Evolutionary conservation across 805 yeast species (phyloP).

Genomic region (Barnettozyma botsteinii): DNA sequence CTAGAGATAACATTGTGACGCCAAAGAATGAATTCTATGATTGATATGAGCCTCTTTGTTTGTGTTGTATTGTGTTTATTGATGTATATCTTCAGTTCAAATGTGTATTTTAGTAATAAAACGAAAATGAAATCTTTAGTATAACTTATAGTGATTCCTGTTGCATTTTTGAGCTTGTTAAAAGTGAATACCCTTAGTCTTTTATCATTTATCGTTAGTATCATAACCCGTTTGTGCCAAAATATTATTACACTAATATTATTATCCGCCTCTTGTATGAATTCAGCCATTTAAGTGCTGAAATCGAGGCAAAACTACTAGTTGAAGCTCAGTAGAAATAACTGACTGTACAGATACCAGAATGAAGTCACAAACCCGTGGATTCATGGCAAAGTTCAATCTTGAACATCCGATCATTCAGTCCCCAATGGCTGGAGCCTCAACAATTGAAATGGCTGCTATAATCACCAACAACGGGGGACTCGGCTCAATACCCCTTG

Average conservation of each 20-base stretch:
- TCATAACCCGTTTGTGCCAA: no score
- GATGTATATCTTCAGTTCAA: not conserved
- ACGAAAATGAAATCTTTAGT: no score
- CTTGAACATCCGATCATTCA: constrained; percentile 42
- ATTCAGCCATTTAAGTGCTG: no score
- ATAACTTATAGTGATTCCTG: no score
- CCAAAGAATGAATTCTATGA: constrained; percentile 69
- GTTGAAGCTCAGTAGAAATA: no score
- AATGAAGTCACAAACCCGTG: constrained; percentile 16
- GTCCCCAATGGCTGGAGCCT: constrained; percentile 58
- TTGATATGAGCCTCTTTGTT: not conserved
- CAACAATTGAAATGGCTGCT: constrained; percentile 40
- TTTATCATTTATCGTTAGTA: no score
- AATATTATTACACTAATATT: no score
- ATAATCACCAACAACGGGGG: constrained; percentile 39
- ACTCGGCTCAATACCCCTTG: constrained; percentile 41
- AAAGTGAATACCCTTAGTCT: no score
- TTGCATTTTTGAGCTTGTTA: no score
- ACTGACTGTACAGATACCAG: no score
- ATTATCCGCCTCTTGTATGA: no score
- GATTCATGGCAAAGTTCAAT: constrained; percentile 23
- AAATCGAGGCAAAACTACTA: no score
- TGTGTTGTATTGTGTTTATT: not conserved
- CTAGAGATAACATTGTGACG: constrained; percentile 67
- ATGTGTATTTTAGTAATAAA: not conserved